These are phyloP conservation scores for Berkeleyomyces basicola DNA, from an alignment of 2,329 filamentous ascomycete species.

Conservation along the genomic window DNA sequence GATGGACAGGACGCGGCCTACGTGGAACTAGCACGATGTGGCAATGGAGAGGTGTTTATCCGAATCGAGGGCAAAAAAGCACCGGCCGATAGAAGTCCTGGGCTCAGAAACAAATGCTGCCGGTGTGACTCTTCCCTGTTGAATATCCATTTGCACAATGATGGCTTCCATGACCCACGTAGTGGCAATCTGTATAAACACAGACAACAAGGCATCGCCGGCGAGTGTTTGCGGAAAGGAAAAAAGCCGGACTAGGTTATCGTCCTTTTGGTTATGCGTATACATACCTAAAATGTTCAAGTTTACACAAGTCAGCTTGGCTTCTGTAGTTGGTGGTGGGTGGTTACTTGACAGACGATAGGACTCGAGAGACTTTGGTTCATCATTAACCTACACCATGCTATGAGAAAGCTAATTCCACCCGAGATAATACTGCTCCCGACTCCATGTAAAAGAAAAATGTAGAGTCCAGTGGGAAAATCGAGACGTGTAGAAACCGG, in stretches of 20 bases:
- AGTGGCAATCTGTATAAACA: slow-evolving; percentile 32
- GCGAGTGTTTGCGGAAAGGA: slow-evolving; percentile 34
- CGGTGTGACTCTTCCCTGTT: slow-evolving; percentile 27
- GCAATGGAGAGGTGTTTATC: slow-evolving; percentile 16
- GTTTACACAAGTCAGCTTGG: neutral
- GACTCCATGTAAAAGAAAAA: slow-evolving; percentile 31
- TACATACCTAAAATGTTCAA: slow-evolving; percentile 27
- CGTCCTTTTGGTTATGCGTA: slow-evolving; percentile 21
- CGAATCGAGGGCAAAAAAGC: slow-evolving; percentile 28
- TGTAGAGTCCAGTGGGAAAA: slow-evolving; percentile 28
- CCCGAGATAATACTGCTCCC: slow-evolving; percentile 31
- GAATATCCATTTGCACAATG: slow-evolving; percentile 32
- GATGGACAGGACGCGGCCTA: slow-evolving; percentile 23
- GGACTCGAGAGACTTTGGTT: no score
- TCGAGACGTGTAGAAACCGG: slow-evolving; percentile 21
- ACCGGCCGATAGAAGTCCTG: slow-evolving; percentile 24
- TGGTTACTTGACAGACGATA: no score
- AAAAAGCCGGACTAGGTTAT: slow-evolving; percentile 27
- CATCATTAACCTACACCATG: slow-evolving; percentile 26
- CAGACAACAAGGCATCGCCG: slow-evolving; percentile 33
- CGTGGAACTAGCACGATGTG: slow-evolving; percentile 27
- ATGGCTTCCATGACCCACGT: slow-evolving; percentile 35
- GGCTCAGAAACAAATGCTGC: slow-evolving; percentile 25
- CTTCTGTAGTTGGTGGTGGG: neutral
- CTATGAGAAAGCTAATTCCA: slow-evolving; percentile 35